Percentiles rank a stretch among this genome's conserved stretches.
Evolutionary conservation across 768 basidiomycete species (phyloP).

Genomic region (Xerocomus brunneocitrinus): DNA sequence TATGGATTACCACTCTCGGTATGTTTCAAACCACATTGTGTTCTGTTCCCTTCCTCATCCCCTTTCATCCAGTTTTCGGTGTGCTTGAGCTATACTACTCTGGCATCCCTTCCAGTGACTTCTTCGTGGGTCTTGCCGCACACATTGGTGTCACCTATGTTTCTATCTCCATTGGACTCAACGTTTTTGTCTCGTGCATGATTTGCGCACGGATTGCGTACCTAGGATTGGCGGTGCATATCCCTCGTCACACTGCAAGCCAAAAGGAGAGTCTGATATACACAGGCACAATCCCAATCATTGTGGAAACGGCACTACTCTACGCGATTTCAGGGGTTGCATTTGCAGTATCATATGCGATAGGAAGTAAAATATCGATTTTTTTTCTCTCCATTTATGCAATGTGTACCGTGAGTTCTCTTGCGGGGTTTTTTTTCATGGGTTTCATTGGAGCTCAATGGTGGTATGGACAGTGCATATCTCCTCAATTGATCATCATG

Average conservation of each 20-base stretch:
- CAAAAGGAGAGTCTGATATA: neutral
- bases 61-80: neutral
- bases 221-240: neutral
- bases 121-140: neutral
- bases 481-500: constrained; percentile 12
- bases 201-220: neutral
- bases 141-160: neutral
- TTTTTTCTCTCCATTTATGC: neutral
- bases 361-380: neutral
- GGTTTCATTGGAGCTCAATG: neutral
- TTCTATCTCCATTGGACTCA: neutral
- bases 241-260: neutral
- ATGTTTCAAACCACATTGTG: neutral
- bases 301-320: neutral
- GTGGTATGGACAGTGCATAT: constrained; percentile 8
- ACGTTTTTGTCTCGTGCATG: neutral
- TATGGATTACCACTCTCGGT: neutral
- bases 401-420: neutral
- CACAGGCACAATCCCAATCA: neutral
- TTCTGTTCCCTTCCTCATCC: neutral
- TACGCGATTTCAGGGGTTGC: neutral
- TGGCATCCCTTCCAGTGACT: neutral
- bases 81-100: neutral
- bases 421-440: neutral
- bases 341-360: neutral